These are phyloP conservation scores for Verbascum thapsus DNA, from an alignment of 257 asterid species.

Conservation along the genomic window DNA sequence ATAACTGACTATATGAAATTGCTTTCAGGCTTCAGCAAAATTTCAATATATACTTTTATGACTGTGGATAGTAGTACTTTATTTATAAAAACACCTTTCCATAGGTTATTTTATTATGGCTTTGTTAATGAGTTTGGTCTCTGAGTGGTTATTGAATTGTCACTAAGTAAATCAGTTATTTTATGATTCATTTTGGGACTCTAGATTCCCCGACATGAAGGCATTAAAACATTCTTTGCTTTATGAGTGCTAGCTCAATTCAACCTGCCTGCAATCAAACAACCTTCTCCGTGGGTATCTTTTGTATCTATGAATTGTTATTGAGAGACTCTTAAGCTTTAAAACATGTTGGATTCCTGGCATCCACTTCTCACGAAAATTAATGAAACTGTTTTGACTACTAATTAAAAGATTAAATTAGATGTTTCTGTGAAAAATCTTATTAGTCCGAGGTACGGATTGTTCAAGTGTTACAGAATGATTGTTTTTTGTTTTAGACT, in stretches of 20 bases:
- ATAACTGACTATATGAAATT: not conserved
- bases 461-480: not conserved
- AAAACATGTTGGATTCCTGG: not conserved
- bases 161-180: conserved; percentile 1
- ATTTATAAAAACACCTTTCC: not conserved
- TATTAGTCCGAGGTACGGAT: not conserved
- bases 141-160: conserved; percentile 1
- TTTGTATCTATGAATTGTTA: not conserved
- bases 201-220: not conserved
- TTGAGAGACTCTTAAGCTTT: not conserved
- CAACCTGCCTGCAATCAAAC: not conserved
- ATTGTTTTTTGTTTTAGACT: no score
- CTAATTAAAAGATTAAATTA: no score
- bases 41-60: conserved; percentile 3
- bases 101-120: not conserved
- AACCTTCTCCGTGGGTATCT: not conserved
- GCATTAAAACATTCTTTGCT: not conserved
- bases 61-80: not conserved
- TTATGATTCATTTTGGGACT: conserved; percentile 9
- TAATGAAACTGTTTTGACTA: not conserved
- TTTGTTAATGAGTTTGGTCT: not conserved
- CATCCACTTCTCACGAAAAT: not conserved
- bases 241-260: conserved; percentile 2
- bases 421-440: not conserved
- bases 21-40: conserved; percentile 16